These are phyloP conservation scores for Annulohypoxylon moriforme DNA, from an alignment of 495 filamentous ascomycete genomes.

Conservation along the genomic window DNA sequence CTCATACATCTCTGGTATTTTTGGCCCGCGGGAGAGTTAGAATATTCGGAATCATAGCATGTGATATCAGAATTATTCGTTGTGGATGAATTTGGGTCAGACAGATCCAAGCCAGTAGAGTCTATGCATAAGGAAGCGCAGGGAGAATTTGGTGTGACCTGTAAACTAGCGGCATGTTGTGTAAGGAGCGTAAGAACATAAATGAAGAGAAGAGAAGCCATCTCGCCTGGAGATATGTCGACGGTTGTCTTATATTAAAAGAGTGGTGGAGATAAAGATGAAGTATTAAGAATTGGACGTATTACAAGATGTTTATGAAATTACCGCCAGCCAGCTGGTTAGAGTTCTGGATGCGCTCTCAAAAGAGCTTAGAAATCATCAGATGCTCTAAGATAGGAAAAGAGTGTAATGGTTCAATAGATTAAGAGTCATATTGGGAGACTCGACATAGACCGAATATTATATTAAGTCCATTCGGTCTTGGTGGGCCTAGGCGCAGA, in stretches of 20 bases:
- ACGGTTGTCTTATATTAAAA: slow-evolving; percentile 3
- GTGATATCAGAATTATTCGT: slow-evolving; percentile 58
- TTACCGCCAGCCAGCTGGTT: slow-evolving; percentile 43
- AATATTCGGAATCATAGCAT: slow-evolving; percentile 57
- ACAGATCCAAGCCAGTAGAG: slow-evolving; percentile 49
- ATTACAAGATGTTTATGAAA: slow-evolving; percentile 35
- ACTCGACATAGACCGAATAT: slow-evolving; percentile 44
- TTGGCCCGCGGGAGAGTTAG: slow-evolving; percentile 47
- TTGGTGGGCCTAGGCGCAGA: background rate
- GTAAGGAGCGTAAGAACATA: slow-evolving; percentile 42
- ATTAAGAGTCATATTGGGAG: background rate
- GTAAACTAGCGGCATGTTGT: slow-evolving; percentile 50
- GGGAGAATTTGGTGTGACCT: slow-evolving; percentile 64
- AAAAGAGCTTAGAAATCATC: slow-evolving; percentile 5
- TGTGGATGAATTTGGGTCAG: slow-evolving; percentile 58
- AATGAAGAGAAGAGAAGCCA: slow-evolving; percentile 36
- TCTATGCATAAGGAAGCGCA: slow-evolving; percentile 61
- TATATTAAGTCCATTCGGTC: slow-evolving; percentile 22
- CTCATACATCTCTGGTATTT: slow-evolving; percentile 63
- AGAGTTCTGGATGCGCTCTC: slow-evolving; percentile 8
- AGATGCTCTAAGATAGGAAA: slow-evolving; percentile 5
- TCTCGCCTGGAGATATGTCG: slow-evolving; percentile 41
- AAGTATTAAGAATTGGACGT: slow-evolving; percentile 17
- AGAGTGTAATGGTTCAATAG: slow-evolving; percentile 23
- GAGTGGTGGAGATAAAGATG: background rate